Evolutionary conservation across 805 yeast genomes (phyloP), one percentile per base, ranked within the genome.

Genomic region (Candida sphagnicola): DNA sequence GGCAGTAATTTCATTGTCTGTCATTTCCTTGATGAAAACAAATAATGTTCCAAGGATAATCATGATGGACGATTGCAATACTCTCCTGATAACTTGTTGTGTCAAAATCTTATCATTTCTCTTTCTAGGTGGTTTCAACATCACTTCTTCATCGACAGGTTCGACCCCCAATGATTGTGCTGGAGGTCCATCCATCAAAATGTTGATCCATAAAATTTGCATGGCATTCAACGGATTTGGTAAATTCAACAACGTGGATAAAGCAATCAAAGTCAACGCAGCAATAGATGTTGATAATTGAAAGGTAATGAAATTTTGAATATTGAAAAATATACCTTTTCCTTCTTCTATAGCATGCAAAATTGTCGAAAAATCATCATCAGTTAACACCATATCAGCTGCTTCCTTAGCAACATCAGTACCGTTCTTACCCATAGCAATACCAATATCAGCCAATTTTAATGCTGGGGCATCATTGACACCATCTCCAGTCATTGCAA

Each of bases 401-500:
- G 98, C 98, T 61, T 91, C 99, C 56, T 91, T 91, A 35, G 99
- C 99, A 29, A 91, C 99, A 62, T 91, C 99, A 0, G 98, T 93
- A 43, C 99, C 99, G 68, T 85, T 82, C 50, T 78, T 78, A 43
- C 89, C 93, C 93, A 90, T 89, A 11, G 95, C 82, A 50, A 91
- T 87, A 54, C 98, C 98, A 50, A 90, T 90, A 64, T 90, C 96
- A 2, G 98, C 97, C 50, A 90, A 72, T 58, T 91, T 90, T 51
- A 91, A 73, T 4, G 98, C 97, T n/a, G 98, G 98, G 0, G 98
- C 98, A 70, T 90, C 98, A 60, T 90, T 90, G 11, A 91, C 96
- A 65, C 98, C 98, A 64, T 90, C 98, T 50, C 99, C 99, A n/a
- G 98, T 90, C 96, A 91, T 90, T 17, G 97, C 99, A 37, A 91